phyloP scores from a whole-genome alignment of 139 green algal species.

The Chlamydomonas sp. region DNA sequence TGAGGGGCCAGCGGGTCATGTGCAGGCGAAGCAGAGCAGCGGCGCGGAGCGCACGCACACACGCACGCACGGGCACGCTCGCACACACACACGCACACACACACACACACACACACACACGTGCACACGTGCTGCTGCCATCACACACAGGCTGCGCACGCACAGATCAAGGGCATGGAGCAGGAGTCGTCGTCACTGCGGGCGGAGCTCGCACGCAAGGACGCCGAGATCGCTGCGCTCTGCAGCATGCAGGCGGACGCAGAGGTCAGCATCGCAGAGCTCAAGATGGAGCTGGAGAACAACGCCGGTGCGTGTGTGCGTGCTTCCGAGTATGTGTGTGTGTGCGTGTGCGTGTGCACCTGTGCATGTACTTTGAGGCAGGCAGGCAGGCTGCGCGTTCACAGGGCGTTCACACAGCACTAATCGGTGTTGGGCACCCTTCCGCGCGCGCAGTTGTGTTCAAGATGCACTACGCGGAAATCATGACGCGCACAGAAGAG shows the following conservation, averaged over 20 bases:
- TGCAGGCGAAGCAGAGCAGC: background rate
- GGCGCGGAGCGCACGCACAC: too few relatives aligned
- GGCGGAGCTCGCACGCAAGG: conserved; percentile 33
- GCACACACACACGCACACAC: background rate
- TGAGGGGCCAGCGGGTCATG: background rate
- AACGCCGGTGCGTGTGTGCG: conserved; percentile 50
- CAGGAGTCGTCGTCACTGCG: conserved; percentile 35
- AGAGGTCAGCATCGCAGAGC: conserved; percentile 30
- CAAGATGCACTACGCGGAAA: conserved; percentile 3
- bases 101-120: background rate
- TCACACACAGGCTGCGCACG: conserved; percentile 34
- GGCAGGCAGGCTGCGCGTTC: background rate
- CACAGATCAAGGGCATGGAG: conserved; percentile 31
- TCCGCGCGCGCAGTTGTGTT: conserved; percentile 5
- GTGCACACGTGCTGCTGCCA: background rate
- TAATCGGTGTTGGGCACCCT: background rate
- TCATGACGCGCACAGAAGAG: conserved; percentile 12
- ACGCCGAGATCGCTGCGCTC: conserved; percentile 17
- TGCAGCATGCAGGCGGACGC: conserved; percentile 6
- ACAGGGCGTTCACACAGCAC: background rate
- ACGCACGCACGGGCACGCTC: background rate
- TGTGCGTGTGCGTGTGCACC: background rate
- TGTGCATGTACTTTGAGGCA: background rate
- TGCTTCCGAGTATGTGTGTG: too few relatives aligned
- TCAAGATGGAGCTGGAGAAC: conserved; percentile 60